A percentile compares a stretch with the other conserved stretches of the same genome.
Conservation (phyloP, 1,284 basidiomycete species). For the Irpex rosettiformis region DNA sequence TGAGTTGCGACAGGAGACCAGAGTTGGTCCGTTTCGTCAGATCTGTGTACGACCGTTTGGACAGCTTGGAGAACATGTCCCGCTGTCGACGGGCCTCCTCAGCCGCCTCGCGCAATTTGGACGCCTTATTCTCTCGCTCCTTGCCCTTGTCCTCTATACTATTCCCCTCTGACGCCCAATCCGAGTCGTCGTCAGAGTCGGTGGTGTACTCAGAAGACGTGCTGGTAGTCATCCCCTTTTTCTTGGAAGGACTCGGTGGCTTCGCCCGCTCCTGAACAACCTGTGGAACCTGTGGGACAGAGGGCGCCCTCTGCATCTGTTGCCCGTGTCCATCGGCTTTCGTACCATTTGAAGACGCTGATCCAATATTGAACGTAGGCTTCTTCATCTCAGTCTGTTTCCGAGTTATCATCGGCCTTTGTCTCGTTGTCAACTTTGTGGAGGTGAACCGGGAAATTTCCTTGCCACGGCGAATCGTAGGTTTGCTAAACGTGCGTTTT, state of each 20-base stretch:
- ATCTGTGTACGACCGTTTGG: constrained; percentile 50
- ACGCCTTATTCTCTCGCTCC: constrained; percentile 30
- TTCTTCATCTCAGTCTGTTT: constrained; percentile 26
- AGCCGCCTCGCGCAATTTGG: constrained; percentile 40
- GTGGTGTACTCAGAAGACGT: constrained; percentile 40
- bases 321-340: constrained; percentile 11
- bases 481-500: constrained; percentile 12
- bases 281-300: constrained; percentile 11
- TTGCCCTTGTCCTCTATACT: constrained; percentile 18
- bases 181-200: constrained; percentile 49
- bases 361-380: constrained; percentile 54
- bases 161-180: constrained; percentile 52
- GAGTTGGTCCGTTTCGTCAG: constrained; percentile 40
- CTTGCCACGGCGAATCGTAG: constrained; percentile 14
- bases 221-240: constrained; percentile 28
- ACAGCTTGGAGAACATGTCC: constrained; percentile 77
- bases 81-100: constrained; percentile 65
- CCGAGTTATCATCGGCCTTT: constrained; percentile 7
- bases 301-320: constrained; percentile 8
- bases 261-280: constrained; percentile 9
- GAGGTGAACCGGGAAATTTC: constrained; percentile 8
- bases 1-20: constrained; percentile 61
- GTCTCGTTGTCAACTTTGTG: constrained; percentile 4
- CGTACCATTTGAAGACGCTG: constrained; percentile 50
- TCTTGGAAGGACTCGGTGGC: not conserved